Conservation (phyloP, 1,284 basidiomycete genomes). For the Termitomyces sp. region DNA sequence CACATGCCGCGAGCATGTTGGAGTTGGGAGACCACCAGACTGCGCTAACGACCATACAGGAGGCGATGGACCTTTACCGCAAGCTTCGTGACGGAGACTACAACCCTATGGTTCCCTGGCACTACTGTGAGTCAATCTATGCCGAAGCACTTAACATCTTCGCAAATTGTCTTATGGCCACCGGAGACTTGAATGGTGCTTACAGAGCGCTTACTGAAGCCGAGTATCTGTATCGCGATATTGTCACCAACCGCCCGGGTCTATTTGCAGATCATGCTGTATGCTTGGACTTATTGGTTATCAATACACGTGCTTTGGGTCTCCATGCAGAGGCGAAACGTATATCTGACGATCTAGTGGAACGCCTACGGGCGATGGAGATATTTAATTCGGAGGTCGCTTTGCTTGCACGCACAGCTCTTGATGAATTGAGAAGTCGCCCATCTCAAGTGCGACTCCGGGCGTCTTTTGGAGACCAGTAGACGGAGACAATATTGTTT, state of each 20-base stretch:
- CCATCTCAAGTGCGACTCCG: constrained; percentile 9
- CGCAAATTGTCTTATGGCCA: constrained; percentile 5
- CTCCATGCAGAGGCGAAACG: background rate
- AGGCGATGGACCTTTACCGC: constrained; percentile 3
- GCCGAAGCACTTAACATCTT: constrained; percentile 1
- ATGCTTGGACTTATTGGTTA: constrained; percentile 4
- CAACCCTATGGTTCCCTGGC: constrained; percentile 3
- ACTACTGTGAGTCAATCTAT: constrained; percentile 3
- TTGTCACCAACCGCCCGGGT: background rate
- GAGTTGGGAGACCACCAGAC: constrained; percentile 1
- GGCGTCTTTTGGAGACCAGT: background rate
- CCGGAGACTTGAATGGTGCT: constrained; percentile 1
- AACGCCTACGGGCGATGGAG: constrained; percentile 1
- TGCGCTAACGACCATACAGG: constrained; percentile 4
- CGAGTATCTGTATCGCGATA: background rate
- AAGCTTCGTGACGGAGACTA: background rate
- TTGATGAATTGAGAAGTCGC: constrained; percentile 3
- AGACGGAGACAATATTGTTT: background rate
- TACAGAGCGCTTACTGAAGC: constrained; percentile 3
- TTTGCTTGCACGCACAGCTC: background rate
- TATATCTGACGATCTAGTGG: background rate
- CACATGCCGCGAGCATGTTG: background rate
- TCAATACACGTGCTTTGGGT: constrained; percentile 5
- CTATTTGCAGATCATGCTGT: background rate
- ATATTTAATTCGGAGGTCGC: constrained; percentile 8